phyloP scores from a whole-genome alignment of 2,329 filamentous ascomycete genomes.

The Colletotrichum endophyticum region DNA sequence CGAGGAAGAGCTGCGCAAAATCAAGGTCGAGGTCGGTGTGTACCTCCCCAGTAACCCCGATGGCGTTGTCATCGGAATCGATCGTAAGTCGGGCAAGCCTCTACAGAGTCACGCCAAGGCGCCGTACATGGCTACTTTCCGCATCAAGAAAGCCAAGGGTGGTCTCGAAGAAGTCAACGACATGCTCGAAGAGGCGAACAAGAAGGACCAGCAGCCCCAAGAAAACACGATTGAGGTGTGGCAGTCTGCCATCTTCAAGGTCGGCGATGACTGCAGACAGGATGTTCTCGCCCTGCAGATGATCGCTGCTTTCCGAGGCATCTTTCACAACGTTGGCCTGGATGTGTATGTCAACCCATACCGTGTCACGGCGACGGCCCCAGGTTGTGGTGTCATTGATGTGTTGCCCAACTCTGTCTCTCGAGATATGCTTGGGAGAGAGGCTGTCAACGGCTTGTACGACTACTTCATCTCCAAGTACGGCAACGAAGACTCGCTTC shows the following conservation, averaged over 20 bases:
- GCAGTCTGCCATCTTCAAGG: slow-evolving; percentile 99
- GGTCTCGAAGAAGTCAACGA: slow-evolving; percentile 57
- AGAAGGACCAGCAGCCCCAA: slow-evolving; percentile 32
- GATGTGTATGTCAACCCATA: slow-evolving; percentile 98
- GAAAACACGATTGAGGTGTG: slow-evolving; percentile 85
- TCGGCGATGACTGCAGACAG: slow-evolving; percentile 97
- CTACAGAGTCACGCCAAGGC: slow-evolving; percentile 98
- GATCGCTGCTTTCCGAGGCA: slow-evolving; percentile 96
- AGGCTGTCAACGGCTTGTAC: slow-evolving; percentile 97
- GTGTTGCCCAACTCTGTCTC: slow-evolving; percentile 98
- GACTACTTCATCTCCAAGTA: slow-evolving; percentile 99
- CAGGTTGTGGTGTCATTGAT: slow-evolving; percentile 97
- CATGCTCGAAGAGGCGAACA: slow-evolving; percentile 52
- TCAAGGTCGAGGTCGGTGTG: slow-evolving; percentile 95
- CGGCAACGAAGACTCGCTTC: slow-evolving; percentile 91
- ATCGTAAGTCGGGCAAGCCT: slow-evolving; percentile 96
- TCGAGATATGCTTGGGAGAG: slow-evolving; percentile 96
- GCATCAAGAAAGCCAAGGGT: slow-evolving; percentile 81
- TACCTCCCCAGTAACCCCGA: slow-evolving; percentile 98
- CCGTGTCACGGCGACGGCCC: slow-evolving; percentile 94
- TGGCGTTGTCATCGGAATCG: slow-evolving; percentile 95
- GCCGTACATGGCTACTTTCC: slow-evolving; percentile 98
- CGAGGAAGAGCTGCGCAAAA: slow-evolving; percentile 96
- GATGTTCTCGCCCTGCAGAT: slow-evolving; percentile 96
- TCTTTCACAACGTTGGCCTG: slow-evolving; percentile 92